These are phyloP conservation scores for Monosporascus sp. DNA, from an alignment of 2,329 filamentous ascomycete species.

Conservation along the genomic window DNA sequence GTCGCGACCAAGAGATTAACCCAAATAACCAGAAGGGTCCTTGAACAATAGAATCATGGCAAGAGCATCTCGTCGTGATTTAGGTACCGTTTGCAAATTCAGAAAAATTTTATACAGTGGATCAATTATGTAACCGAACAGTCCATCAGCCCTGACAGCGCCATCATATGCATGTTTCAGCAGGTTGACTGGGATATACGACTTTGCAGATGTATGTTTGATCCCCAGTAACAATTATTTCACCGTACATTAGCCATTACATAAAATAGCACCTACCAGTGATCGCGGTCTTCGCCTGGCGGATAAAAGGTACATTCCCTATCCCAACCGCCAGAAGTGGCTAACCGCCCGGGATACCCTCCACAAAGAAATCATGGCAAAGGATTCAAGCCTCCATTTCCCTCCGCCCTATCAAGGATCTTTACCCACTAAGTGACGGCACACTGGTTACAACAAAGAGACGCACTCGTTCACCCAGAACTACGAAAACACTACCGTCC, in stretches of 20 bases:
- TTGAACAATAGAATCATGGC: too few species aligned
- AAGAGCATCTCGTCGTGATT: too few species aligned
- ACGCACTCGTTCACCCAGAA: slow-evolving; percentile 68
- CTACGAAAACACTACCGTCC: slow-evolving; percentile 63
- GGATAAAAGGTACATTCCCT: slow-evolving; percentile 71
- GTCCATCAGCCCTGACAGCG: neutral
- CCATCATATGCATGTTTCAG: neutral
- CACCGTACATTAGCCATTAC: neutral
- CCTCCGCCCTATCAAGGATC: neutral
- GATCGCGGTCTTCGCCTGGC: slow-evolving; percentile 68
- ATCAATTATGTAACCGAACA: neutral
- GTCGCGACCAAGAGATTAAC: too few species aligned
- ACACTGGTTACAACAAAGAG: slow-evolving; percentile 60
- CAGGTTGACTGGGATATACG: neutral
- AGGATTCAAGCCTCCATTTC: slow-evolving; percentile 32
- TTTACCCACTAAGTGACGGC: neutral
- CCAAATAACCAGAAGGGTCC: too few species aligned
- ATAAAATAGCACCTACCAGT: too few species aligned
- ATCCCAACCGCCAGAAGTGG: slow-evolving; percentile 64
- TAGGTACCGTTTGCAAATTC: neutral
- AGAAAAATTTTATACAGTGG: neutral
- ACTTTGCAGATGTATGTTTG: neutral
- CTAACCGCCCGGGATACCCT: slow-evolving; percentile 59
- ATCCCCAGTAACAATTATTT: neutral
- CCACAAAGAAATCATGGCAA: slow-evolving; percentile 74